Percentiles rank a stretch among this genome's conserved stretches.
phyloP scores from a whole-genome alignment of 352 stramenopile genomes.

The Phytophthora megakarya region DNA sequence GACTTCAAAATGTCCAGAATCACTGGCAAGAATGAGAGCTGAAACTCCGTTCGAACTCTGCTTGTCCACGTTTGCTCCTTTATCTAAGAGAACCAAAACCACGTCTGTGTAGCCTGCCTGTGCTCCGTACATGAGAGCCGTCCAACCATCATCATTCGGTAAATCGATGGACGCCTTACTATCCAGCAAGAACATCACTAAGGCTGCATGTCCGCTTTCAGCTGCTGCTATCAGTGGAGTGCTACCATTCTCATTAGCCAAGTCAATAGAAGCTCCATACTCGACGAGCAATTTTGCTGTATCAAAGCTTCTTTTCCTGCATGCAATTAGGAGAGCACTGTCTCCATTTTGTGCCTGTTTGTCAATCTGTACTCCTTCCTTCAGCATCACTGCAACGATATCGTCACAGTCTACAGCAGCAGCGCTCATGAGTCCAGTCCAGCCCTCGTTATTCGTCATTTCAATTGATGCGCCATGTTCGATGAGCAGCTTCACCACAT shows the following conservation, averaged over 20 bases:
- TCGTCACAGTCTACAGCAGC: not conserved
- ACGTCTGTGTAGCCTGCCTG: slow-evolving; percentile 3
- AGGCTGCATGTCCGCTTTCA: not conserved
- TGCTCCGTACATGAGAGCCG: slow-evolving; percentile 2
- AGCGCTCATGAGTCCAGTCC: slow-evolving; percentile 2
- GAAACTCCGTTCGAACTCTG: not conserved
- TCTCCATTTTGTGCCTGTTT: slow-evolving; percentile 3
- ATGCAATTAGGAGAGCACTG: not conserved
- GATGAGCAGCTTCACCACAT: slow-evolving; percentile 4
- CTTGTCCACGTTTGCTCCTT: slow-evolving; percentile 1
- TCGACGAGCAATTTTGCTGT: slow-evolving; percentile 14
- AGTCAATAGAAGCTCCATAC: slow-evolving; percentile 11
- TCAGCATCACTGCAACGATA: slow-evolving; percentile 1
- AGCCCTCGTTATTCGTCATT: not conserved
- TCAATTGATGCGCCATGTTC: slow-evolving; percentile 10
- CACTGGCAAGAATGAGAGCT: slow-evolving; percentile 3
- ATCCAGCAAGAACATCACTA: slow-evolving; percentile 6
- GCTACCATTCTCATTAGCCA: not conserved
- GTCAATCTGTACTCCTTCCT: slow-evolving; percentile 7
- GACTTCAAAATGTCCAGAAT: not conserved
- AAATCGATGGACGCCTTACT: slow-evolving; percentile 2
- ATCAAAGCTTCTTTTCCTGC: not conserved
- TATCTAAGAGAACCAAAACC: slow-evolving; percentile 5
- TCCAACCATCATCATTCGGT: slow-evolving; percentile 1
- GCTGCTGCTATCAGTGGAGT: slow-evolving; percentile 10